phyloP scores from a whole-genome alignment of 371 early-diverging fungal genomes.

The Lichtheimia hyalospora region DNA sequence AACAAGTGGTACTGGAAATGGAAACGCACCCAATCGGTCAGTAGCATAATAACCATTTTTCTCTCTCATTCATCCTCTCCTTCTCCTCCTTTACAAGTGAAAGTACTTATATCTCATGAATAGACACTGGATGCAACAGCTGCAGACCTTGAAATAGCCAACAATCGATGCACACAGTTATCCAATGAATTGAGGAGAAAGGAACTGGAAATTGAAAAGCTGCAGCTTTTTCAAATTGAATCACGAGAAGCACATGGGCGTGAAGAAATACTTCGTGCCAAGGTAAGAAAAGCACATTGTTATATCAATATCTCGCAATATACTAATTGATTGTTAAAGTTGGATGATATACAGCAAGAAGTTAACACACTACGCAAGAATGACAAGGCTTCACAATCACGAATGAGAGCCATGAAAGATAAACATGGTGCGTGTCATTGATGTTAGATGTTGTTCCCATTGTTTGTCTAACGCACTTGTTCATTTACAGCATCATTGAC shows the following conservation, averaged over 20 bases:
- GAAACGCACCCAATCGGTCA: slow-evolving; percentile 40
- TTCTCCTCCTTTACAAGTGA: not conserved
- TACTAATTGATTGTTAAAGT: slow-evolving; percentile 12
- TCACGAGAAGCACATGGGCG: slow-evolving; percentile 25
- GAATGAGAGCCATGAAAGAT: slow-evolving; percentile 24
- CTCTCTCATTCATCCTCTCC: not conserved
- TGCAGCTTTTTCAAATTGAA: slow-evolving; percentile 25
- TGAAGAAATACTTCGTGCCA: slow-evolving; percentile 27
- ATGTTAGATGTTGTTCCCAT: too few relatives aligned
- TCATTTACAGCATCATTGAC: not conserved
- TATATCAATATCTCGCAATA: not conserved
- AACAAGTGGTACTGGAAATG: slow-evolving; percentile 32
- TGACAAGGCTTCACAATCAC: slow-evolving; percentile 34
- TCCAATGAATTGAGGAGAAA: slow-evolving; percentile 20
- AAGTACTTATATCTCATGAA: not conserved
- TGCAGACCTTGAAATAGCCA: slow-evolving; percentile 30
- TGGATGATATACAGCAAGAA: slow-evolving; percentile 45
- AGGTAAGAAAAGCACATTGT: slow-evolving; percentile 16
- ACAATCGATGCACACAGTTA: slow-evolving; percentile 25
- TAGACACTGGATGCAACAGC: slow-evolving; percentile 32
- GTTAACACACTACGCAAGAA: slow-evolving; percentile 27
- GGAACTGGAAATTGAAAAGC: slow-evolving; percentile 27
- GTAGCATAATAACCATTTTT: not conserved
- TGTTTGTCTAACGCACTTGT: too few relatives aligned
- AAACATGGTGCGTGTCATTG: slow-evolving; percentile 11